Conservation (phyloP, 768 basidiomycete species). For the Podaxis sp. region DNA sequence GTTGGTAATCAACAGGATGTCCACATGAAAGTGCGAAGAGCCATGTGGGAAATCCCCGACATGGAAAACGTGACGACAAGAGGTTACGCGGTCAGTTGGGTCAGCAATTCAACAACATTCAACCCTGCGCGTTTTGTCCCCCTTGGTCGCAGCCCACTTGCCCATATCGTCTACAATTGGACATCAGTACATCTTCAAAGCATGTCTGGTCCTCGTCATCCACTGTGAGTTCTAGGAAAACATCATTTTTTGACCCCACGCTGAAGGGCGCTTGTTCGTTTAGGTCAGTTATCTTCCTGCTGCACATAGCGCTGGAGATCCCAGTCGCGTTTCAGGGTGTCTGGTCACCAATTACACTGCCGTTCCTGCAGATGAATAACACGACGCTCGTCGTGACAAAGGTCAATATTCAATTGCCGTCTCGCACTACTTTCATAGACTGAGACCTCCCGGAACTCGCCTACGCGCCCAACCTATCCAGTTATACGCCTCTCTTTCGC, state of each 20-base stretch:
- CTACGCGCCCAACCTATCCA: slow-evolving; percentile 23
- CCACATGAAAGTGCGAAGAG: background rate
- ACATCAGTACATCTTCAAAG: background rate
- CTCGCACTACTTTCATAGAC: background rate
- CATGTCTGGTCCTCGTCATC: slow-evolving; percentile 6
- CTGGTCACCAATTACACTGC: slow-evolving; percentile 57
- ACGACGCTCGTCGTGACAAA: slow-evolving; percentile 76
- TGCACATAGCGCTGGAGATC: slow-evolving; percentile 78
- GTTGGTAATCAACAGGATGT: background rate
- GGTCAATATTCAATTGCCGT: slow-evolving; percentile 35
- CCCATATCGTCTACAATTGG: background rate
- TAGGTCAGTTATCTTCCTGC: slow-evolving; percentile 60
- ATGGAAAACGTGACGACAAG: background rate
- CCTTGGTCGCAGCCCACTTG: background rate
- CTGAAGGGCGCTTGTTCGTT: background rate
- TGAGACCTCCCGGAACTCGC: background rate
- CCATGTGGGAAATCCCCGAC: background rate
- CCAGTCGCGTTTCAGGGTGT: slow-evolving; percentile 79
- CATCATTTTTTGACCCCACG: background rate
- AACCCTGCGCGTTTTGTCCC: background rate
- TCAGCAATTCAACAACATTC: background rate
- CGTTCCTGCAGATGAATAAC: slow-evolving; percentile 81
- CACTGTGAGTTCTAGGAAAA: background rate
- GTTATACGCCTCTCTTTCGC: slow-evolving; percentile 67
- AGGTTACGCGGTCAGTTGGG: background rate